Evolutionary conservation across 164 flowering plant species (phyloP).

Genomic region (Brasenia schreberi): DNA sequence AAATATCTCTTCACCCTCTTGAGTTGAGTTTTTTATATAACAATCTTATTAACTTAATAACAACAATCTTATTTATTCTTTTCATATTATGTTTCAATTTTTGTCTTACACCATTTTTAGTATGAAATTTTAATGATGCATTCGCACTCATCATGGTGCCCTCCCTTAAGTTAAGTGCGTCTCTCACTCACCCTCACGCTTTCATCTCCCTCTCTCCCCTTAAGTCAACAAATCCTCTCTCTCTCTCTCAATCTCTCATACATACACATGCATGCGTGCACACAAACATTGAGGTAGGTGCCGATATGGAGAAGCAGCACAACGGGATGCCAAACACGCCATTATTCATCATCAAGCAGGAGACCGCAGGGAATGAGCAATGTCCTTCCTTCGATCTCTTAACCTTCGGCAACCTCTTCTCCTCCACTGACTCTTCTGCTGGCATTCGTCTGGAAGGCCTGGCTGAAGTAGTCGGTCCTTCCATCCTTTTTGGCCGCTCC

Average conservation of each 20-base stretch:
- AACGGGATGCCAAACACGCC: neutral
- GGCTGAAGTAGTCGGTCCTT: slow-evolving; percentile 66
- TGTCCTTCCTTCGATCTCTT: neutral
- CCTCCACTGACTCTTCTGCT: neutral
- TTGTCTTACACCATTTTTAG: too few species aligned
- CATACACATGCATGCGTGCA: neutral
- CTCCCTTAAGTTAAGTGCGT: neutral
- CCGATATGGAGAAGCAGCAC: neutral
- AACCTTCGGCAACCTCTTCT: neutral
- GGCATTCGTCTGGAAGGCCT: slow-evolving; percentile 51
- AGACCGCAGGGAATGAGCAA: neutral
- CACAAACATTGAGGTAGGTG: too few species aligned
- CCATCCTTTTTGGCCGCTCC: slow-evolving; percentile 41
- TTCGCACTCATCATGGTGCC: too few species aligned
- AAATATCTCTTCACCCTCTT: too few species aligned
- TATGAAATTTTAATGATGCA: too few species aligned
- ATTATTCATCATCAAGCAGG: slow-evolving; percentile 1
- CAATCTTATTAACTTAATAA: too few species aligned
- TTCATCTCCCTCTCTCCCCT: neutral
- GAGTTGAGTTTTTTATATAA: too few species aligned
- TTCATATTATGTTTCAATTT: too few species aligned
- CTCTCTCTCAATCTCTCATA: neutral
- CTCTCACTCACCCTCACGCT: neutral
- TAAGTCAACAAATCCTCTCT: neutral
- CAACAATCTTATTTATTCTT: too few species aligned